Base-by-base conservation (phyloP, 495 filamentous ascomycete species). In the Peziza echinospora region DNA sequence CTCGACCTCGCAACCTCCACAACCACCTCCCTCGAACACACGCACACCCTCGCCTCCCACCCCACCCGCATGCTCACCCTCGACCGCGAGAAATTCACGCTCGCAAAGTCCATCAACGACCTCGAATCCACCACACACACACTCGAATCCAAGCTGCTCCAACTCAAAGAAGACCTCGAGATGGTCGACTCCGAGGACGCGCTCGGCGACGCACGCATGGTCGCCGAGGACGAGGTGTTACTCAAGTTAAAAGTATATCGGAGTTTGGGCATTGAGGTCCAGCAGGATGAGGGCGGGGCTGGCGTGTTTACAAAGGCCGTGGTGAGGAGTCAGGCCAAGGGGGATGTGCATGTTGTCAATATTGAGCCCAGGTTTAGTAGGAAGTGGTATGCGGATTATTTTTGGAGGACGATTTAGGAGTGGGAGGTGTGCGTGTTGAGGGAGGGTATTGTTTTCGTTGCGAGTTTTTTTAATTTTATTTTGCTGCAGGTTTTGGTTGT, bases 331-430 rank as follows among this genome's bases (percentile, higher is more conserved):
- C 77, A 75, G 50, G 70, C 72, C 47, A 85, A 84, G 64, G 86
- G 84, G 24, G 89, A 94, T 61, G 82, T 94, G 46, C 82, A 93
- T 60, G 82, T 96, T 24, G 78, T 97, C 43, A 92, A 93, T 55
- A 77, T 97, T 51, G 87, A 94, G 56, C 72, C 80, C 43, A 93
- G 86, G 63, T 84, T 93, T 57, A 85, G 82, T 47, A 71, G 75
- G 47, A 84, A 78, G 63, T 96, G 91, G 60, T 94, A 97, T 59
- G 79, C 85, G 21, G 89, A 93, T 54, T 92, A 93, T 55, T 87
- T 97, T 56, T 97, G 89, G 89, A 5, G 30, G 0, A 16, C 9
- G 28, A 16, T 9, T 10, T 34, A 34, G 28, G 28, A 34, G 9
- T 34, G 28, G 16, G 30, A 37, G 6, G 30, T 37, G 3, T 11